Conservation (phyloP, 2,329 filamentous ascomycete genomes). For the Sporothrix variecibatus region DNA sequence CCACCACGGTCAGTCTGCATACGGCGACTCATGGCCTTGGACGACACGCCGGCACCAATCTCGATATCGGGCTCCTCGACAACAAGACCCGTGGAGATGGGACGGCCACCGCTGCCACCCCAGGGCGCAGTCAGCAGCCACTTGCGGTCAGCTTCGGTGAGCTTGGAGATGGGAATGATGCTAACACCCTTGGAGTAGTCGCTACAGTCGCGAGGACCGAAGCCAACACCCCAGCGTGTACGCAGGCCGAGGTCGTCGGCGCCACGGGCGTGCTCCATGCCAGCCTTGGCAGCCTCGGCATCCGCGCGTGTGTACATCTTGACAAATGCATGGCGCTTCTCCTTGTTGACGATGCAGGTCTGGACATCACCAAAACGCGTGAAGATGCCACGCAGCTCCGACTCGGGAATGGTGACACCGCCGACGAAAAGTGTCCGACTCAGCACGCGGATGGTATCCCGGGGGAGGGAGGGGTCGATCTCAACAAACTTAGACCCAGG, state of each 20-base stretch:
- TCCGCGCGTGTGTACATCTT: constrained; percentile 94
- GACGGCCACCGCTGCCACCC: constrained; percentile 83
- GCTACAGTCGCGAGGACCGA: constrained; percentile 94
- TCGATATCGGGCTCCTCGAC: constrained; percentile 98
- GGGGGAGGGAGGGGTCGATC: constrained; percentile 72
- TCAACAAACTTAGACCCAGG: constrained; percentile 69
- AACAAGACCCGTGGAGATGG: constrained; percentile 79
- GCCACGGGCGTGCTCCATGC: constrained; percentile 75
- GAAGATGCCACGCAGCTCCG: constrained; percentile 80
- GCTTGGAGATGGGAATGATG: constrained; percentile 85
- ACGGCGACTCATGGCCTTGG: constrained; percentile 75
- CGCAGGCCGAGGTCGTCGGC: constrained; percentile 70
- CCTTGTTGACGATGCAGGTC: constrained; percentile 96
- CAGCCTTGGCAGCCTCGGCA: constrained; percentile 79
- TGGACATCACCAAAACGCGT: constrained; percentile 82
- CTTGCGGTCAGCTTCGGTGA: constrained; percentile 95
- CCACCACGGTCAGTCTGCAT: constrained; percentile 71
- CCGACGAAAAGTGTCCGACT: constrained; percentile 96
- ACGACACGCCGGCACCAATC: constrained; percentile 95
- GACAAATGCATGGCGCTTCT: constrained; percentile 97
- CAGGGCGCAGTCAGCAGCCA: constrained; percentile 95
- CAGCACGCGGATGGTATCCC: constrained; percentile 83
- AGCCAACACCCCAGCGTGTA: constrained; percentile 97
- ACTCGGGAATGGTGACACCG: constrained; percentile 84
- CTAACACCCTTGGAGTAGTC: constrained; percentile 93